A percentile compares a stretch with the other conserved stretches of the same genome.
phyloP scores from a whole-genome alignment of 495 filamentous ascomycete species.

The Pseudotulostoma volvatum region DNA sequence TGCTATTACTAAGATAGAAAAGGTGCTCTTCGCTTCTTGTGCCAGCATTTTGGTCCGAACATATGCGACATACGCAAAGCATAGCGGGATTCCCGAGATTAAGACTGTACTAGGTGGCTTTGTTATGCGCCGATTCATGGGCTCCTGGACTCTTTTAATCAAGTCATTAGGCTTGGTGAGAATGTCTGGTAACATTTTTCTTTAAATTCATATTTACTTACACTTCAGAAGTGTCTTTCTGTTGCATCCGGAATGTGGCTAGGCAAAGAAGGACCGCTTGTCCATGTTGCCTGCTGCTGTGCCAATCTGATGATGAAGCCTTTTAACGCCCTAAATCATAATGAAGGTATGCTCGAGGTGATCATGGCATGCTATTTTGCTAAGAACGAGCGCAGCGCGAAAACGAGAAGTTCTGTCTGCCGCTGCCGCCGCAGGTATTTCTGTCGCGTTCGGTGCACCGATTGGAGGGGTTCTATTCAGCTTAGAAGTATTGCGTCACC shows the following conservation, averaged over 20 bases:
- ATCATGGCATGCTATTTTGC: not conserved
- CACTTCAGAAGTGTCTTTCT: conserved; percentile 69
- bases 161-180: conserved; percentile 83
- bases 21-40: conserved; percentile 66
- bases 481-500: conserved; percentile 45
- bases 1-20: conserved; percentile 9
- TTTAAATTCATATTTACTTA: too few relatives aligned
- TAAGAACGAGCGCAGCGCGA: conserved; percentile 39
- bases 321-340: conserved; percentile 65
- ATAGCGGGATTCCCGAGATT: conserved; percentile 95
- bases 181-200: too few relatives aligned
- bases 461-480: conserved; percentile 90
- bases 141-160: conserved; percentile 78
- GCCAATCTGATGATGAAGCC: conserved; percentile 91
- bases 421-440: conserved; percentile 86
- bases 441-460: conserved; percentile 91
- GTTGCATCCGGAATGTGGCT: conserved; percentile 95
- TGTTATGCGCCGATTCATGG: conserved; percentile 81
- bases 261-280: conserved; percentile 94
- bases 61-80: conserved; percentile 79
- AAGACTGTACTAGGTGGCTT: conserved; percentile 94
- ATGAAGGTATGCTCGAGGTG: conserved; percentile 52
- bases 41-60: conserved; percentile 67
- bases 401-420: conserved; percentile 94
- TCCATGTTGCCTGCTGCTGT: conserved; percentile 95